Conservation (phyloP, 73 alveolate genomes). For the Chromera velia region DNA sequence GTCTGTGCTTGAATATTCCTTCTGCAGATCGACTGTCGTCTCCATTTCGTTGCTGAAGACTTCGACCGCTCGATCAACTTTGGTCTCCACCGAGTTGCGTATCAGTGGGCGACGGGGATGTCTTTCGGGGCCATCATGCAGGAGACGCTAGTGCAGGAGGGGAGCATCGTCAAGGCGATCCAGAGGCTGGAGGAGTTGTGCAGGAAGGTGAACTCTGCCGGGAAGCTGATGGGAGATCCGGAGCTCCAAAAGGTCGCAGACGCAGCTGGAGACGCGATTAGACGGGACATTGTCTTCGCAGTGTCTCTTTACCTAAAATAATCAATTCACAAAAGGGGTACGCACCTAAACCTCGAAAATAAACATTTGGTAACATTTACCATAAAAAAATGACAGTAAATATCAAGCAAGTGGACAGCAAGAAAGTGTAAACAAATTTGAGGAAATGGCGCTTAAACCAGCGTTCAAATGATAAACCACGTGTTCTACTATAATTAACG, state of each 20-base stretch:
- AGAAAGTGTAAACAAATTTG: too few relatives aligned
- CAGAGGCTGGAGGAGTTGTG: not conserved
- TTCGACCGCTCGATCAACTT: not conserved
- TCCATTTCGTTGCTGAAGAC: not conserved
- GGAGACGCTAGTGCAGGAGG: not conserved
- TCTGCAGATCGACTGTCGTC: too few relatives aligned
- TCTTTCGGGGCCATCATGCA: not conserved
- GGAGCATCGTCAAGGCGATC: not conserved
- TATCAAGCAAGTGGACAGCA: too few relatives aligned
- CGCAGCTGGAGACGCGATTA: not conserved
- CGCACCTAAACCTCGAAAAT: too few relatives aligned
- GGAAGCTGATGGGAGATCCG: not conserved
- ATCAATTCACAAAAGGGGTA: too few relatives aligned
- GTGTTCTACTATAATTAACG: too few relatives aligned
- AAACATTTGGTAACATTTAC: too few relatives aligned
- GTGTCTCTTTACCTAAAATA: not conserved
- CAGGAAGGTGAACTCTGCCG: not conserved
- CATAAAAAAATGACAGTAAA: too few relatives aligned
- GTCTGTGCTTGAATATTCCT: too few relatives aligned
- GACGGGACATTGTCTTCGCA: not conserved
- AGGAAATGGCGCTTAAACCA: too few relatives aligned
- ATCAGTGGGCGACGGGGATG: not conserved
- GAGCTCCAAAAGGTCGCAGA: not conserved
- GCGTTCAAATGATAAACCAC: too few relatives aligned
- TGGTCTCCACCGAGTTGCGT: not conserved